Conservation (phyloP, 2,329 filamentous ascomycete species). For the Acrocalymma vagum region DNA sequence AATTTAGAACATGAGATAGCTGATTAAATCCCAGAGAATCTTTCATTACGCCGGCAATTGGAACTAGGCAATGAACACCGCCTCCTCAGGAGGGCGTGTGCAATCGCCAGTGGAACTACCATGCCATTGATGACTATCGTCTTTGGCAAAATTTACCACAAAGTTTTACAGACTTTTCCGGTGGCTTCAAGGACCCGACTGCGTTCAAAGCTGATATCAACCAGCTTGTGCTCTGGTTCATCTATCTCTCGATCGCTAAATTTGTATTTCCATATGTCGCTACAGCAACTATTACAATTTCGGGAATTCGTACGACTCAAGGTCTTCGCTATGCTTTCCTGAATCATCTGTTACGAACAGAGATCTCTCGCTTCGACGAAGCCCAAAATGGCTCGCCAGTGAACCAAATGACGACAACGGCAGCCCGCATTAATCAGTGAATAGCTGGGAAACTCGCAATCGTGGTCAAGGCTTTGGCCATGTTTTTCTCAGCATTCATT, state of each 20-base stretch:
- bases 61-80: no score
- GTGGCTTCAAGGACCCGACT: slow-evolving; percentile 7
- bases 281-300: slow-evolving; percentile 84
- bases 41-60: no score
- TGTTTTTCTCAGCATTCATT: no score
- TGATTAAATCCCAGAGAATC: no score
- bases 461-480: no score
- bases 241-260: slow-evolving; percentile 28
- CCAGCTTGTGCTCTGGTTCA: slow-evolving; percentile 29
- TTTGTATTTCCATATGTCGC: slow-evolving; percentile 74
- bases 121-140: slow-evolving; percentile 74
- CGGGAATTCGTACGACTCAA: slow-evolving; percentile 52
- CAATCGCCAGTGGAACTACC: slow-evolving; percentile 74
- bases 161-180: slow-evolving; percentile 19
- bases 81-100: no score
- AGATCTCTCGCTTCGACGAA: slow-evolving; percentile 70
- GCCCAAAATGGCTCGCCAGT: slow-evolving; percentile 79
- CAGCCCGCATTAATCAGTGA: slow-evolving; percentile 85
- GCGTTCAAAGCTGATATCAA: slow-evolving; percentile 15
- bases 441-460: no score
- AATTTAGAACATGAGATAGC: no score
- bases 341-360: slow-evolving; percentile 50
- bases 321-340: slow-evolving; percentile 67
- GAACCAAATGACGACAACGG: slow-evolving; percentile 90
- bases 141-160: slow-evolving; percentile 26